phyloP scores from a whole-genome alignment of 1,139 yeast genomes.

The Saccharomyces hybrid region DNA sequence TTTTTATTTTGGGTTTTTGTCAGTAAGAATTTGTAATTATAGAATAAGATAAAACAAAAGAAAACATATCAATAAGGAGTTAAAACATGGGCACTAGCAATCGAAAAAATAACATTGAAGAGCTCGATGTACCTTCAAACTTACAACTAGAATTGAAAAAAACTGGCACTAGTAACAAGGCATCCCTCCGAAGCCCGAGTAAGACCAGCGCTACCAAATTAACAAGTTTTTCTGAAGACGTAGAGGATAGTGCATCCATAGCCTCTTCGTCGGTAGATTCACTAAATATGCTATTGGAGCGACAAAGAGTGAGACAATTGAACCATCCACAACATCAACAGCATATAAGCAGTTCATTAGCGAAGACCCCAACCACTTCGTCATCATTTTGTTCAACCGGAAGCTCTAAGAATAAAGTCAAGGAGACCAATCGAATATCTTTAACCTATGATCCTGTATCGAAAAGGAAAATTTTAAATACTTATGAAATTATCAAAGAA shows the following conservation, averaged over 20 bases:
- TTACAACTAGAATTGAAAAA: slow-evolving; percentile 15
- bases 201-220: slow-evolving; percentile 2
- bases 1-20: not conserved
- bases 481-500: no score
- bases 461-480: no score
- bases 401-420: no score
- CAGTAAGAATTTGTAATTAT: not conserved
- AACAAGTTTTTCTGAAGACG: slow-evolving; percentile 6
- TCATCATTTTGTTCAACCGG: no score
- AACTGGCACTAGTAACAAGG: slow-evolving; percentile 3
- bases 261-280: slow-evolving; percentile 36
- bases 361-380: not conserved
- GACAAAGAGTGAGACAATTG: slow-evolving; percentile 34
- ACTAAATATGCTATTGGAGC: slow-evolving; percentile 34
- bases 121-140: slow-evolving; percentile 24
- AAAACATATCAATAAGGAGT: slow-evolving; percentile 4
- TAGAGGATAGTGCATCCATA: slow-evolving; percentile 10
- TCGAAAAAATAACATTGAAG: slow-evolving; percentile 12
- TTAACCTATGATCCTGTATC: no score
- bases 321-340: slow-evolving; percentile 37
- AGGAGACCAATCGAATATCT: no score
- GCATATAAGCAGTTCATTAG: slow-evolving; percentile 9
- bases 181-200: not conserved
- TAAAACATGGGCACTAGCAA: slow-evolving; percentile 1
- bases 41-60: slow-evolving; percentile 1